These are phyloP conservation scores for Pyricularia pennisetigena DNA, from an alignment of 2,329 filamentous ascomycete species.

Conservation along the genomic window DNA sequence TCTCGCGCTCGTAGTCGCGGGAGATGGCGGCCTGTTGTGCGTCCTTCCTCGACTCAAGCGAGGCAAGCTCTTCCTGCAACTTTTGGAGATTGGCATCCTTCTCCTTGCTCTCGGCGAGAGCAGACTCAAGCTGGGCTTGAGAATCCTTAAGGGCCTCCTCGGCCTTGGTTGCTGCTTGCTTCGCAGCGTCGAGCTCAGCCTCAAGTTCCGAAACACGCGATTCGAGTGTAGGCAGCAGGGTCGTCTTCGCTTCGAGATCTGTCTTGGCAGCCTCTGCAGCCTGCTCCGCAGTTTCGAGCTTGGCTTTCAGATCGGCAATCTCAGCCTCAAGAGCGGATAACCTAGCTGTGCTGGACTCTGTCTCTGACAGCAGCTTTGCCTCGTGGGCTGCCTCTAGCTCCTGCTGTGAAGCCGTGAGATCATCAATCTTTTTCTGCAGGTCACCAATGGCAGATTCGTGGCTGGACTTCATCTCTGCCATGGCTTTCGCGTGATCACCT, in stretches of 20 bases:
- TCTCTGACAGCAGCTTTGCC: conserved; percentile 32
- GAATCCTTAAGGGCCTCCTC: conserved; percentile 37
- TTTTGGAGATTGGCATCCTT: conserved; percentile 40
- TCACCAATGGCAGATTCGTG: conserved; percentile 38
- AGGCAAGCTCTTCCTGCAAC: conserved; percentile 37
- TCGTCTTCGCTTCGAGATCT: conserved; percentile 32
- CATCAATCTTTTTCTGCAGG: conserved; percentile 45
- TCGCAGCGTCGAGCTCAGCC: conserved; percentile 33
- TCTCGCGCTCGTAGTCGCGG: conserved; percentile 54
- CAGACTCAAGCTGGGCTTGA: conserved; percentile 36
- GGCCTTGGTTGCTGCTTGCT: conserved; percentile 29
- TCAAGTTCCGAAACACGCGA: conserved; percentile 31
- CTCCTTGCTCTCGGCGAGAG: conserved; percentile 32
- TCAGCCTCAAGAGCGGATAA: conserved; percentile 42
- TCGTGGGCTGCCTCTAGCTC: conserved; percentile 33
- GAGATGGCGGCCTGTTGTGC: conserved; percentile 48
- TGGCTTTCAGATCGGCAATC: conserved; percentile 38
- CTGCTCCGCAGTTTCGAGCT: conserved; percentile 36
- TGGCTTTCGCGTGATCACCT: conserved; percentile 35
- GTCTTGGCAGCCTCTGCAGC: conserved; percentile 30
- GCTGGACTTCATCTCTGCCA: conserved; percentile 37
- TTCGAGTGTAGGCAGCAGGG: conserved; percentile 27
- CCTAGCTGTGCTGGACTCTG: conserved; percentile 32
- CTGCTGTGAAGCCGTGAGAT: conserved; percentile 36
- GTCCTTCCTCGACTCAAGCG: conserved; percentile 37